Percentiles rank a stretch among this genome's conserved stretches.
These are phyloP conservation scores for Atkinsonella texensis DNA, from an alignment of 2,329 filamentous ascomycete species.

Conservation along the genomic window DNA sequence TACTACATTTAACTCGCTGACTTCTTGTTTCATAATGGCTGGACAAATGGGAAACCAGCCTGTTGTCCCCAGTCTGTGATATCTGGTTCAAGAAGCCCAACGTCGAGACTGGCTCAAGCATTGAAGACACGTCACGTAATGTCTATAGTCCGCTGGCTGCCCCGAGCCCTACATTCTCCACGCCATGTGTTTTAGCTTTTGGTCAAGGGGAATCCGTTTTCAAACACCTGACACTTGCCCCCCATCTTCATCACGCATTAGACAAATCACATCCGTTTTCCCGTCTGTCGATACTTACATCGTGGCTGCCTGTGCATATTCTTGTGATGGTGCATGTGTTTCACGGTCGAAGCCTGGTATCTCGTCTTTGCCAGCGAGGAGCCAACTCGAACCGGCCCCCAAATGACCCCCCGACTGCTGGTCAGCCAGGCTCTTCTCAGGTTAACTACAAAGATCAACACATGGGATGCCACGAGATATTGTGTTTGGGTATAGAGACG, in stretches of 20 bases:
- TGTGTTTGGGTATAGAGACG: neutral
- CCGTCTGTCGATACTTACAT: neutral
- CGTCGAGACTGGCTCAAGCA: neutral
- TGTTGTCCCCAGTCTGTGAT: neutral
- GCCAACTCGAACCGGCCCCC: neutral
- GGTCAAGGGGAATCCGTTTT: neutral
- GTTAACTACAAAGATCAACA: neutral
- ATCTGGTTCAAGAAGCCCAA: neutral
- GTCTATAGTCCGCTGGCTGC: neutral
- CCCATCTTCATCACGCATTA: neutral
- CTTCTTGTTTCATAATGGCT: neutral
- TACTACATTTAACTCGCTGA: neutral
- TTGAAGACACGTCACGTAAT: neutral
- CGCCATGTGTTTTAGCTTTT: neutral
- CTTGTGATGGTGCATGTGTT: constrained; percentile 5
- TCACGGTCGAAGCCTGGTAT: constrained; percentile 2
- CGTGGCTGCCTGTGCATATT: constrained; percentile 4
- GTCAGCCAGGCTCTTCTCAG: neutral
- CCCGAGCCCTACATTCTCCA: neutral
- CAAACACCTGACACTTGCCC: neutral
- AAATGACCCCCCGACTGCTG: constrained; percentile 1
- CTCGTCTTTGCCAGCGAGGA: neutral
- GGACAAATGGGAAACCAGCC: neutral
- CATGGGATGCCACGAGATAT: constrained; percentile 1
- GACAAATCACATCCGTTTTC: constrained; percentile 4